Evolutionary conservation across 192 early-diverging fungal genomes (phyloP), one percentile per base, ranked within the genome.

Genomic region (Chytriomyces sp.): DNA sequence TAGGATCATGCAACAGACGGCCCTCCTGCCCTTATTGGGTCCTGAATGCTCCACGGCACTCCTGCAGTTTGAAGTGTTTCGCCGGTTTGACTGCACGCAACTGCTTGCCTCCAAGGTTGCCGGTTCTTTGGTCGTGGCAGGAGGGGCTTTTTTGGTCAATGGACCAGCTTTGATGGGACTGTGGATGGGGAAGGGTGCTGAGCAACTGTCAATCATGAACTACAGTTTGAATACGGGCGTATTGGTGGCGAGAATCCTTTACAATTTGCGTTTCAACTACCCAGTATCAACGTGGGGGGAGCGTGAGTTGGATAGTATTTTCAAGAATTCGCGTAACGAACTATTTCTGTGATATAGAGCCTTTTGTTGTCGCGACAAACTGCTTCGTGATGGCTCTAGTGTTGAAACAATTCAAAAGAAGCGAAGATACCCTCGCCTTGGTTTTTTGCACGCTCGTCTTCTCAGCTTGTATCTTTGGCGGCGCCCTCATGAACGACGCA

Each of bases 151-250:
- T 41, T 87, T 98, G 60, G 98, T 98, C 79, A 78, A 98, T 31
- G 96, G 96, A 7, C 96, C 98, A 81, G 95, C 98, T 36, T 75
- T 94, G 74, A 99, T 95, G 68, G 95, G 97, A 53, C n/a, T n/a
- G n/a, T n/a, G n/a, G n/a, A 59, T 94, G 14, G 73, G 77, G 25
- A 81, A 88, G 58, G 92, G 91, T 33, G 90, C 89, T 10, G 80
- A 84, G 54, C 95, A 96, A 1, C 83, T 99, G 52, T 94, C 91
- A 12, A 80, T 96, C 60, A 74, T 82, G 12, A 88, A 89, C 5
- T 92, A 93, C 67, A 68, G 92, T 3, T 80, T 99, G 32, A 96
- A 99, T 76, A 91, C 94, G 14, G 56, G 89, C 25, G 89, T 93
- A 36, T 90, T 88, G 36, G 79, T 86, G 8, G 92, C 94, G 53